Conservation (phyloP, 768 basidiomycete species). For the Filobasidium floriforme region DNA sequence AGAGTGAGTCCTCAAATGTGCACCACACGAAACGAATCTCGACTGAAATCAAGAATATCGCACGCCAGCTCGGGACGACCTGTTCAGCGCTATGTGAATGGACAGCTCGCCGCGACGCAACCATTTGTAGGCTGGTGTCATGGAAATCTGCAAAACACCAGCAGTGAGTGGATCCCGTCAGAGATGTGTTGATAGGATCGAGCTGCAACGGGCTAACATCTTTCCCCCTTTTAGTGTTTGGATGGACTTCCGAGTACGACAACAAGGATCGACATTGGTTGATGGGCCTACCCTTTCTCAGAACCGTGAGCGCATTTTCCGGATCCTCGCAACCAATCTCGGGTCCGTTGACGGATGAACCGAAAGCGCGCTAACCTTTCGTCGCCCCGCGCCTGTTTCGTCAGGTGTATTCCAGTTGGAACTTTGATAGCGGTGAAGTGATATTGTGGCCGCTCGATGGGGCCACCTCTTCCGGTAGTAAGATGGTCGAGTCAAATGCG, state of each 20-base stretch:
- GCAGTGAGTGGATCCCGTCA: neutral
- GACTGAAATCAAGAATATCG: neutral
- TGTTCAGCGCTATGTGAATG: neutral
- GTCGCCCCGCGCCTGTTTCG: neutral
- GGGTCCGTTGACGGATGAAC: too few relatives aligned
- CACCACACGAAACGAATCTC: neutral
- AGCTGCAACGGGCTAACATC: neutral
- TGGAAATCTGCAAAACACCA: neutral
- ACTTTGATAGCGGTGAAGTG: neutral
- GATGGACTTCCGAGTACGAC: neutral
- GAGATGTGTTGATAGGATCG: too few relatives aligned
- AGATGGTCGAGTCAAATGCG: neutral
- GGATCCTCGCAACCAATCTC: neutral
- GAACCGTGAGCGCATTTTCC: neutral
- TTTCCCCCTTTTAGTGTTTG: neutral
- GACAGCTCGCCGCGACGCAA: neutral
- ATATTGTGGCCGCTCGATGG: neutral
- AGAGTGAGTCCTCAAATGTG: neutral
- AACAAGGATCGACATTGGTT: conserved; percentile 1
- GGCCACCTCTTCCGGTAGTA: neutral
- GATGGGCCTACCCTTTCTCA: neutral
- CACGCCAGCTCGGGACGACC: neutral
- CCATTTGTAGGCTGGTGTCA: neutral
- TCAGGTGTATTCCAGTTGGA: conserved; percentile 1
- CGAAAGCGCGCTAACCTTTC: neutral